Conservation (phyloP, 1,284 basidiomycete species). For the Boletus hoseneyae region DNA sequence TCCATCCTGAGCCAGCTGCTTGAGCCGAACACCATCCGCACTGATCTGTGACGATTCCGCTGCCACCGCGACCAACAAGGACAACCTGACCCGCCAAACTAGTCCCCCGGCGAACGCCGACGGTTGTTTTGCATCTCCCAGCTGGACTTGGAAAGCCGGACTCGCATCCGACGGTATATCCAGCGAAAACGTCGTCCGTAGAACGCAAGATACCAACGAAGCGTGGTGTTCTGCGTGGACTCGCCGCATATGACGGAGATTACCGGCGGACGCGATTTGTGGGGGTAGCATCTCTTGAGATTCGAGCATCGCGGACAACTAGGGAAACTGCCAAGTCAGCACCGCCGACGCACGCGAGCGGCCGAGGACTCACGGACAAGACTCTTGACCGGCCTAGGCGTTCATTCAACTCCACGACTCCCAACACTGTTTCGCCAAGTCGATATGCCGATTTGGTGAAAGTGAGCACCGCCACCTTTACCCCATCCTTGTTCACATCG, state of each 20-base stretch:
- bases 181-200: conserved; percentile 78
- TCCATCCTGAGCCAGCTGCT: conserved; percentile 56
- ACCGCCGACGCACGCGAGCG: background rate
- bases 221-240: conserved; percentile 83
- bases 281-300: conserved; percentile 79
- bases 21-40: conserved; percentile 50
- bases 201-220: conserved; percentile 66
- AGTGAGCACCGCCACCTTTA: conserved; percentile 85
- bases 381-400: conserved; percentile 58
- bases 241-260: conserved; percentile 52
- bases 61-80: conserved; percentile 74
- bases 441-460: conserved; percentile 87
- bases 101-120: conserved; percentile 54
- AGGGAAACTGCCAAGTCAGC: conserved; percentile 1
- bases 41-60: conserved; percentile 41
- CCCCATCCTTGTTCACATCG: conserved; percentile 89
- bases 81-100: conserved; percentile 82
- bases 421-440: conserved; percentile 85
- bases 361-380: conserved; percentile 55
- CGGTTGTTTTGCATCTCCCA: conserved; percentile 31
- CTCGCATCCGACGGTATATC: conserved; percentile 89
- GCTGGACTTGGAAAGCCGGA: conserved; percentile 69
- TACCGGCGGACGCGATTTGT: conserved; percentile 40
- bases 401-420: conserved; percentile 83
- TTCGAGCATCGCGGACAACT: conserved; percentile 85